Percentiles rank a stretch among this genome's conserved stretches.
Evolutionary conservation across 129 eudicot genomes (phyloP).

Genomic region (Tanacetum coccineum): DNA sequence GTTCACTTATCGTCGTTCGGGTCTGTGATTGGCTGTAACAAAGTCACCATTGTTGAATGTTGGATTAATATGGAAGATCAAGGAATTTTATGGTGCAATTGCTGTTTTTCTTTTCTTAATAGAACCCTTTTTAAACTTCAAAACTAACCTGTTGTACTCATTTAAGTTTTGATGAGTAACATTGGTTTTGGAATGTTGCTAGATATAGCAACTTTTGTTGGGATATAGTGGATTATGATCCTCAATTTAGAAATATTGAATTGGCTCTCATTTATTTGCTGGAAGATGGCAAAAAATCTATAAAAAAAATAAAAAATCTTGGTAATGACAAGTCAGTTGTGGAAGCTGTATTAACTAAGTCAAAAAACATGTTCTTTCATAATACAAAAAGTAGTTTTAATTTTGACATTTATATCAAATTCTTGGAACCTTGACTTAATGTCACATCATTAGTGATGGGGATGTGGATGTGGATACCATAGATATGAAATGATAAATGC

Average conservation of each 20-base stretch:
- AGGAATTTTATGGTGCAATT: constrained; percentile 3
- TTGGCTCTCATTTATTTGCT: constrained; percentile 20
- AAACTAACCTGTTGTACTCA: too few species aligned
- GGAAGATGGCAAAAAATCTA: constrained; percentile 16
- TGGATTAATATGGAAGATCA: constrained; percentile 3
- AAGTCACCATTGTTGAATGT: background rate
- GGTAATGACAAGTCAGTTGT: constrained; percentile 26
- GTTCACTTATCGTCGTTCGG: background rate
- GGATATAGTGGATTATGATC: constrained; percentile 1
- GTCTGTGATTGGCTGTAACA: background rate
- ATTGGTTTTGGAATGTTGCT: constrained; percentile 16
- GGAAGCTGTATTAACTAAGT: constrained; percentile 24
- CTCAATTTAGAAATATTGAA: constrained; percentile 4
- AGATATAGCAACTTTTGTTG: constrained; percentile 14
- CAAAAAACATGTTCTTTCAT: constrained; percentile 27
- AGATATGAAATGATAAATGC: background rate
- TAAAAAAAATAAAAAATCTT: background rate
- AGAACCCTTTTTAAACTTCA: background rate
- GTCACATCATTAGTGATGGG: constrained; percentile 24
- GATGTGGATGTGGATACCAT: constrained; percentile 16
- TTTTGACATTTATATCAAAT: constrained; percentile 23
- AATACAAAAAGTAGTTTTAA: background rate
- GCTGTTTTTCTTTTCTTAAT: background rate
- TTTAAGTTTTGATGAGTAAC: constrained; percentile 3
- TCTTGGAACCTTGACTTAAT: constrained; percentile 25